A percentile compares a stretch with the other conserved stretches of the same genome.
Conservation (phyloP, 805 yeast genomes). For the Metschnikowia noctiluminum region DNA sequence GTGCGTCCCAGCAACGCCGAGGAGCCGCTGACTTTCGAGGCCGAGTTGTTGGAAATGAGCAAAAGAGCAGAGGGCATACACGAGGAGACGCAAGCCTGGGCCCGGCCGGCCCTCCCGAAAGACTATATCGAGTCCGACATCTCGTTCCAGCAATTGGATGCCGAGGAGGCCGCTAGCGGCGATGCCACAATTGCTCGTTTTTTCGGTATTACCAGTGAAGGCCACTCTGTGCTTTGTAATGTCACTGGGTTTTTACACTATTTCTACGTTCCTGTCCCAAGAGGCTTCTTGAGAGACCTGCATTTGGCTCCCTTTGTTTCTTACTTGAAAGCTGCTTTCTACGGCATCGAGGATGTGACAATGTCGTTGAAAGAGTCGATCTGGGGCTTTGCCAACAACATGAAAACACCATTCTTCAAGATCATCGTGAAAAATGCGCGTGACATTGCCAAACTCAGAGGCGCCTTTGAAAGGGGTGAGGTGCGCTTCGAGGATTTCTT, state of each 20-base stretch:
- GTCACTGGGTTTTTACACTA: constrained; percentile 88
- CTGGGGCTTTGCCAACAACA: constrained; percentile 89
- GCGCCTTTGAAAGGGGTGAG: constrained; percentile 82
- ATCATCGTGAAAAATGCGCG: constrained; percentile 64
- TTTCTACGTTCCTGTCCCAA: constrained; percentile 87
- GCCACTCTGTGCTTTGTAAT: constrained; percentile 85
- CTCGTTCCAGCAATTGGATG: constrained; percentile 88
- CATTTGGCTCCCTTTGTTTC: constrained; percentile 44
- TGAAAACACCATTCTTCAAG: constrained; percentile 75
- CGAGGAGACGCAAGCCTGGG: constrained; percentile 41
- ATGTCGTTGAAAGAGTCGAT: constrained; percentile 74
- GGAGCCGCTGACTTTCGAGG: constrained; percentile 33
- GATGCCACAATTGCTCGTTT: constrained; percentile 69
- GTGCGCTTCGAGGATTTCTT: constrained; percentile 62
- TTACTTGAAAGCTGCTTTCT: constrained; percentile 46
- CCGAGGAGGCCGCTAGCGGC: constrained; percentile 71
- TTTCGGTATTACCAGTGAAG: constrained; percentile 88
- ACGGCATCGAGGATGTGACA: constrained; percentile 64
- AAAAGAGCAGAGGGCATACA: constrained; percentile 19
- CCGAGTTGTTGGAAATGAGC: constrained; percentile 18
- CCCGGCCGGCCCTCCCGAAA: constrained; percentile 55
- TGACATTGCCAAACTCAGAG: constrained; percentile 64
- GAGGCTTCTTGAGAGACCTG: constrained; percentile 61
- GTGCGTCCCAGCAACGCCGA: constrained; percentile 32
- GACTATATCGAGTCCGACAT: constrained; percentile 50